phyloP scores from a whole-genome alignment of 192 early-diverging fungal genomes.

The Phycomyces blakesleeanus region DNA sequence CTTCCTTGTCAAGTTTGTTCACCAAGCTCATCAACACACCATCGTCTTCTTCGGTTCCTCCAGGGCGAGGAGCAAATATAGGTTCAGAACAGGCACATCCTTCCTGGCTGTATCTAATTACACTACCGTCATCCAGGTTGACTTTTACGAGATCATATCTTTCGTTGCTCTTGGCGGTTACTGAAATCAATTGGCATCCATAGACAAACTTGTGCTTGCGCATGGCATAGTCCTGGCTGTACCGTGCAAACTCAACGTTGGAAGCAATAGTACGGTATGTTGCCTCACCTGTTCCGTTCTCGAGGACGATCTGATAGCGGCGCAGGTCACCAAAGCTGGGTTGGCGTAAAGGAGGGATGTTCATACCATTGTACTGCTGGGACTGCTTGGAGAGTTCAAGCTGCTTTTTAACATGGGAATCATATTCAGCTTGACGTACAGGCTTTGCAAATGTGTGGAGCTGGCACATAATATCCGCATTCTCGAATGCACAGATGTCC shows the following conservation, averaged over 20 bases:
- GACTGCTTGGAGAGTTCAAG: neutral
- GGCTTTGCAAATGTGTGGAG: neutral
- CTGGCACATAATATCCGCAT: conserved; percentile 3
- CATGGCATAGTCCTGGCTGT: neutral
- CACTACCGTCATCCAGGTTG: neutral
- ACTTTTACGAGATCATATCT: neutral
- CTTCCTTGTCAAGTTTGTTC: conserved; percentile 7
- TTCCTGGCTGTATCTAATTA: neutral
- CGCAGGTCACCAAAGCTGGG: conserved; percentile 6
- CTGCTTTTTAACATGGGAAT: neutral
- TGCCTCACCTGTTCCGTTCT: neutral
- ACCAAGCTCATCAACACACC: conserved; percentile 51
- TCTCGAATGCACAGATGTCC: conserved; percentile 7
- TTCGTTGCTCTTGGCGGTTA: neutral
- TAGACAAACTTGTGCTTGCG: neutral
- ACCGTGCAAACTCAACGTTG: neutral
- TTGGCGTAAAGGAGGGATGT: neutral
- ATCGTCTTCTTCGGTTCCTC: conserved; percentile 47
- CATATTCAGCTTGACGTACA: neutral
- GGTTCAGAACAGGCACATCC: conserved; percentile 38
- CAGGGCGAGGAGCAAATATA: conserved; percentile 50
- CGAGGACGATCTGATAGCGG: neutral
- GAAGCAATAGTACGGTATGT: neutral
- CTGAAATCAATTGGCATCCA: neutral
- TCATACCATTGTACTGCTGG: conserved; percentile 8